Base-by-base conservation (phyloP, 139 green algal species). In the Chlorella sp. region DNA sequence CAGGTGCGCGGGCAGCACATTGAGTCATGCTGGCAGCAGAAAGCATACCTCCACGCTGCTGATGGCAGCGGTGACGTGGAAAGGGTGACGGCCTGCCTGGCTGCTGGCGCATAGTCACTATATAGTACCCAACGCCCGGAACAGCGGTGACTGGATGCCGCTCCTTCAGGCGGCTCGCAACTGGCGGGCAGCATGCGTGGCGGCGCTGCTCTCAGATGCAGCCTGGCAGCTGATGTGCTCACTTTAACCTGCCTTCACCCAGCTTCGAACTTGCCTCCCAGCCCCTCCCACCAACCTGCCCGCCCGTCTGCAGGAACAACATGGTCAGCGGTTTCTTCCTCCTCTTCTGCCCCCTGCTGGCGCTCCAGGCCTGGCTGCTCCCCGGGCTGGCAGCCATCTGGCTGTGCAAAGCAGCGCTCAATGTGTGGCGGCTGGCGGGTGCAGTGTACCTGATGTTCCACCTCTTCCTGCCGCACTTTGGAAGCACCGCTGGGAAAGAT, bases 331-430 rank as follows among this genome's bases (percentile, higher is more conserved):
- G 83, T 36, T 79, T 78, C 40, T 21, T 39, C 4, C 36, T 21
- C 57, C 1, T 79, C 32, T 97, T 95, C 87, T 89, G 87, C 24
- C 94, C 95, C 30, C 28, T 94, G 48, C 85, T 95, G 30, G 76
- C 53, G 19, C 5, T 86, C 11, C 40, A 87, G n/a, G 42, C 91
- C 69, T 89, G 71, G 22, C 34, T 48, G 66, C 48, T 85, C 42
- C 82, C 93, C 14, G 57, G 88, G 11, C 80, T 96, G 60, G 91
- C 91, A 64, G 86, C 79, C 28, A 88, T 94, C 5, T 96, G 93
- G 93, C 83, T 83, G 26, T 90, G 94, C n/a, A 96, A 96, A 60
- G 88, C 71, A 12, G 88, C 85, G 34, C 75, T 95, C 7, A 96
- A 96, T 57, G 69, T 96, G 42, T 95, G 95, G 91, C 85, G 94